A percentile compares a stretch with the other conserved stretches of the same genome.
These are phyloP conservation scores for Daldinia sp. DNA, from an alignment of 2,329 filamentous ascomycete genomes.

Conservation along the genomic window DNA sequence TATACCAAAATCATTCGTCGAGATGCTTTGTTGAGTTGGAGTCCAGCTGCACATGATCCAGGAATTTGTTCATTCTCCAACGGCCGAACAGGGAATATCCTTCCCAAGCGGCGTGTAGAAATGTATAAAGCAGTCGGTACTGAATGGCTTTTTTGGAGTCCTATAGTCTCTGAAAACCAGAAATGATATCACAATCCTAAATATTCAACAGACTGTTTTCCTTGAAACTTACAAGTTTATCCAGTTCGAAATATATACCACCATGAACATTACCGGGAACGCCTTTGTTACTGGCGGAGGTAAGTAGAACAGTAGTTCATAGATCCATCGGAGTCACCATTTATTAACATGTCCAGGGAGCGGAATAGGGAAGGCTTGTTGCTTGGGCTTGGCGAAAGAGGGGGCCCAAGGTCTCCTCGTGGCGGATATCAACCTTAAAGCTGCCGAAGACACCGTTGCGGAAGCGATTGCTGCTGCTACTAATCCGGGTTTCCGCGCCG, in stretches of 20 bases:
- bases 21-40: background rate
- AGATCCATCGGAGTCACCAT: background rate
- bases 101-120: background rate
- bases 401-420: conserved; percentile 30
- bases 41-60: background rate
- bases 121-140: background rate
- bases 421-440: conserved; percentile 29
- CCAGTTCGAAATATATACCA: background rate
- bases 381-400: conserved; percentile 23
- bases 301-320: conserved; percentile 15
- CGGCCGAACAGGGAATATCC: background rate
- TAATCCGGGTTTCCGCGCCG: conserved; percentile 23
- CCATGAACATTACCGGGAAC: conserved; percentile 23
- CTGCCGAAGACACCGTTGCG: conserved; percentile 19
- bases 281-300: conserved; percentile 23
- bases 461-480: conserved; percentile 21
- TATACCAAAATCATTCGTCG: background rate
- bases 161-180: background rate
- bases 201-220: background rate
- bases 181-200: background rate
- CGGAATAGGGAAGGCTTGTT: conserved; percentile 34
- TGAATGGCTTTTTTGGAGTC: background rate
- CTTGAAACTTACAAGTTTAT: background rate
- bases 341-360: conserved; percentile 22
- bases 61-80: background rate